Base-by-base conservation (phyloP, 345 rosid genomes). In the Euphorbia peplus region DNA sequence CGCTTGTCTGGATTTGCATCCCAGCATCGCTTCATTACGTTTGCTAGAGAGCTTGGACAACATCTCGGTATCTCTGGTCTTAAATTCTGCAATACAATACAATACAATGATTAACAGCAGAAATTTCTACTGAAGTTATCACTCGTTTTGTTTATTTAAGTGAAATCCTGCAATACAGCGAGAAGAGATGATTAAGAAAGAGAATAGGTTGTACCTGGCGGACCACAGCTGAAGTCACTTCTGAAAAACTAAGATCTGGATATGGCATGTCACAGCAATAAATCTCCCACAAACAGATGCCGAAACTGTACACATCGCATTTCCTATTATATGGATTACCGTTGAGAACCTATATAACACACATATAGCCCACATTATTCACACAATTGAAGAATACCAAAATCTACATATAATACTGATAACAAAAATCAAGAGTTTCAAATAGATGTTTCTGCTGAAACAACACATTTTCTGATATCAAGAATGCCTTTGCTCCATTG, bases 221-320 rank as follows among this genome's bases (percentile, higher is more conserved):
- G 62, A 95, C 97, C 56, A 95, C 99, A 3, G 97, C 99, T 39
- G 97, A 88, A 70, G 98, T 95, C 73, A 95, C 92, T 79, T 95
- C 99, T 16, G 98, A 76, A 80, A 91, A 95, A 73, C 95, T 95
- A 62, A 90, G 97, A 73, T 95, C 90, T 18, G 98, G 91, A 73
- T 95, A 88, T 0, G 99, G 99, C 98, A 95, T 95, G 85, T 91
- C 99, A 66, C 98, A 95, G 78, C 99, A 95, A 80, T 90, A 95
- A 39, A 81, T 95, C 89, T 95, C 98, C 98, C 99, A 95, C 64
- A 95, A 69, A 73, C 98, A 93, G 79, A 93, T 91, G 35, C 98
- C 93, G 8, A 93, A 93, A 78, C 98, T 95, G 76, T 95, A 91
- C 61, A 95, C 99, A 56, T 95, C 99, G 22, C 99, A 95, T 81